Evolutionary conservation across 495 filamentous ascomycete species (phyloP).

Genomic region (Neurospora pannonica): DNA sequence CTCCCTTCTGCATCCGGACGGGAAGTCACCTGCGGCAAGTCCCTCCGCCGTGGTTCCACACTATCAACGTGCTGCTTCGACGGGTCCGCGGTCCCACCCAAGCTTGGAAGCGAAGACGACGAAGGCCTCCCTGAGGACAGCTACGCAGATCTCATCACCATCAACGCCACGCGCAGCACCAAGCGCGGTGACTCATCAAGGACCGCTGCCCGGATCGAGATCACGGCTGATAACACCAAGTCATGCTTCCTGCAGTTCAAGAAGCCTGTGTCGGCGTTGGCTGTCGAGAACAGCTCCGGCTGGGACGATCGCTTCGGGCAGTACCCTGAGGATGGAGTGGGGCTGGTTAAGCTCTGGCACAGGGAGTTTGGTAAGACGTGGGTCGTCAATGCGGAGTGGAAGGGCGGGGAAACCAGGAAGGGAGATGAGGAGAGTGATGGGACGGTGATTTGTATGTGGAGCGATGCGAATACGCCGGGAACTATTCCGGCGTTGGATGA

Average conservation of each 20-base stretch:
- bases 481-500: conserved; percentile 83
- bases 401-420: conserved; percentile 14
- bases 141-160: conserved; percentile 11
- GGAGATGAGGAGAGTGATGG: conserved; percentile 47
- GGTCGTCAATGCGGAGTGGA: conserved; percentile 68
- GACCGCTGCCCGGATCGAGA: conserved; percentile 11
- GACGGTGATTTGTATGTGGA: conserved; percentile 74
- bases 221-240: conserved; percentile 24
- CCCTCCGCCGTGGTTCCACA: conserved; percentile 32
- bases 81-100: conserved; percentile 47
- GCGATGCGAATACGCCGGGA: conserved; percentile 63
- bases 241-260: conserved; percentile 24
- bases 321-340: conserved; percentile 45
- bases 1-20: conserved; percentile 65
- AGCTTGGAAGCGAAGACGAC: conserved; percentile 36
- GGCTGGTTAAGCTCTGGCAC: conserved; percentile 32
- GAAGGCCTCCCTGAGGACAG: conserved; percentile 7
- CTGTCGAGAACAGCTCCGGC: conserved; percentile 30
- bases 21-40: conserved; percentile 36
- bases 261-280: conserved; percentile 15
- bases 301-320: conserved; percentile 60
- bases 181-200: background rate
- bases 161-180: conserved; percentile 17
- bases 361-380: conserved; percentile 68
- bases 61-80: conserved; percentile 56